Conservation (phyloP, 148 eudicot genomes). For the Amaranthus hypochondriacus region DNA sequence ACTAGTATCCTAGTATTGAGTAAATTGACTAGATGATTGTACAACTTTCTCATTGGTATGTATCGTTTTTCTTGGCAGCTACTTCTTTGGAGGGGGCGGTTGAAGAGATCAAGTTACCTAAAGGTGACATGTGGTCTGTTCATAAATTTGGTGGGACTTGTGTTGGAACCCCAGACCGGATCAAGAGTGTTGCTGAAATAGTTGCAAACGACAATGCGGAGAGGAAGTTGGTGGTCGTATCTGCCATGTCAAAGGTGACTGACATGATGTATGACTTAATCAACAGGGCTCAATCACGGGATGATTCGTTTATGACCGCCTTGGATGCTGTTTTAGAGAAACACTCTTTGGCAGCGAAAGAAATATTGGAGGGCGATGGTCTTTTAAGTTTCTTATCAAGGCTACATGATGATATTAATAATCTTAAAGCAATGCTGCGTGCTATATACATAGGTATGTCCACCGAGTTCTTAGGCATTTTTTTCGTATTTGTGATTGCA, state of each 20-base stretch:
- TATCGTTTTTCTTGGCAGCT: conserved; percentile 34
- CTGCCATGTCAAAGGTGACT: conserved; percentile 99
- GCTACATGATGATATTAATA: conserved; percentile 72
- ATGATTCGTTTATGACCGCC: conserved; percentile 65
- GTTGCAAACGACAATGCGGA: conserved; percentile 61
- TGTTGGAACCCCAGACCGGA: conserved; percentile 82
- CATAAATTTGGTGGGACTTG: conserved; percentile 99
- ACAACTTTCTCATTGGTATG: conserved; percentile 6
- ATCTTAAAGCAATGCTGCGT: conserved; percentile 92
- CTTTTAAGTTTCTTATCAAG: conserved; percentile 60
- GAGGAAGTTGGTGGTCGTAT: conserved; percentile 87
- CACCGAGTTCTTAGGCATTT: conserved; percentile 7
- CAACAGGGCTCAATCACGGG: conserved; percentile 71
- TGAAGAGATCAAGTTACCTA: conserved; percentile 44
- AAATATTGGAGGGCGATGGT: conserved; percentile 68
- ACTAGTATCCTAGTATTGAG: not conserved
- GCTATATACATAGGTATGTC: conserved; percentile 88
- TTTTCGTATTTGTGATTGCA: not conserved
- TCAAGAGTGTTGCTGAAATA: conserved; percentile 77
- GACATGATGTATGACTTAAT: conserved; percentile 95
- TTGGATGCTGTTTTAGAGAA: conserved; percentile 81
- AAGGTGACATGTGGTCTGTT: conserved; percentile 83
- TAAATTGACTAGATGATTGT: not conserved
- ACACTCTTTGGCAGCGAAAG: conserved; percentile 69
- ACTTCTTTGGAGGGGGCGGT: conserved; percentile 37